phyloP scores from a whole-genome alignment of 495 filamentous ascomycete species.

The Penicillium lividum region DNA sequence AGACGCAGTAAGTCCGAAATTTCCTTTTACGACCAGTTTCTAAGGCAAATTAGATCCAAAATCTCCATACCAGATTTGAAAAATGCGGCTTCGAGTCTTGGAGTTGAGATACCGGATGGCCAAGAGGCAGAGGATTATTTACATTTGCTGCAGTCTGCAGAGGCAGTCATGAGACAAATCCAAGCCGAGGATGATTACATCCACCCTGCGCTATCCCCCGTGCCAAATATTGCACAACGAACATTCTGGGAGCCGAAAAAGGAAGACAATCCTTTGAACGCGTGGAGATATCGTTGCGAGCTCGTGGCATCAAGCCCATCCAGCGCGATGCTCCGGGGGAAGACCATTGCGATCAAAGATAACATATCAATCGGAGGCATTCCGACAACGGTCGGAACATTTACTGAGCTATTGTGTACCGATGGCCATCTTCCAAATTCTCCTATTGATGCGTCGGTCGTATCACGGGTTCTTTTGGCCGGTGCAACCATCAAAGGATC shows the following conservation, averaged over 20 bases:
- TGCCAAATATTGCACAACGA: constrained; percentile 13
- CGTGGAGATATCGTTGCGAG: constrained; percentile 35
- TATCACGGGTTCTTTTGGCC: constrained; percentile 41
- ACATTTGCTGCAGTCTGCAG: constrained; percentile 29
- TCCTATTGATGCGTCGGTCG: constrained; percentile 38
- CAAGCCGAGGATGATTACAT: constrained; percentile 30
- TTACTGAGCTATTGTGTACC: constrained; percentile 26
- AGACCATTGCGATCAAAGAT: constrained; percentile 39
- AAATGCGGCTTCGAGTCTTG: constrained; percentile 16
- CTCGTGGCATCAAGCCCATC: constrained; percentile 19
- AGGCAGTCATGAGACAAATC: constrained; percentile 23
- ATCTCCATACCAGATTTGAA: constrained; percentile 16
- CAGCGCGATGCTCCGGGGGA: constrained; percentile 23
- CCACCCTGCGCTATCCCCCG: constrained; percentile 24
- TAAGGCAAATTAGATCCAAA: constrained; percentile 19
- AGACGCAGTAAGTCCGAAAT: constrained; percentile 13
- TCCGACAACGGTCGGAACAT: constrained; percentile 34
- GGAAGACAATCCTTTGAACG: constrained; percentile 39
- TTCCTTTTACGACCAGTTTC: not conserved
- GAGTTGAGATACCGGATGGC: constrained; percentile 18
- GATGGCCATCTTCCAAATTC: constrained; percentile 28
- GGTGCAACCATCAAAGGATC: constrained; percentile 38
- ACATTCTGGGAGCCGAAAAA: constrained; percentile 24
- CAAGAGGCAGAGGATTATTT: constrained; percentile 28
- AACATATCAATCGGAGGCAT: constrained; percentile 37